Evolutionary conservation across 805 yeast genomes (phyloP), one percentile per base, ranked within the genome.

Genomic region (Scheffersomyces spartinae): DNA sequence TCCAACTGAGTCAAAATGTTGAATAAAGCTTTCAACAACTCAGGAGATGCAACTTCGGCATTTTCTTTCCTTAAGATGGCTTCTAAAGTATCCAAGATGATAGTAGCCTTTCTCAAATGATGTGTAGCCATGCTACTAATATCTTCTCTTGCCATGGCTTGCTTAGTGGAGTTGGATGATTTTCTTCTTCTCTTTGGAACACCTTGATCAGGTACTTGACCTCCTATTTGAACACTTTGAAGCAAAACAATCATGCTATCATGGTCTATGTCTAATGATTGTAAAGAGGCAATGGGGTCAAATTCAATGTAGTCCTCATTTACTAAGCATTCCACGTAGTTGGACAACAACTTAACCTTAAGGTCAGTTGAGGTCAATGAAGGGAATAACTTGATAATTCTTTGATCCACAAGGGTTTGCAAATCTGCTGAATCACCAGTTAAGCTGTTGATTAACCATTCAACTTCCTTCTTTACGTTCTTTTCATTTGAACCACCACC

Each of bases 111-210:
- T 39, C 71, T 74, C 47, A 86, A 57, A 45, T 86, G 95, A 9
- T 59, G 50, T 26, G 84, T 76, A 1, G 96, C 96, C 49, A 82
- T 61, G 25, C 62, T 67, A 8, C 78, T 72, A 23, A 86, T 67
- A 30, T 73, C 80, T 28, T 77, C 80, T 30, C 56, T 74, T 28
- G 77, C 72, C 61, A 77, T 67, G n/a, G 77, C 78, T 40, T 74
- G 85, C 43, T 72, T 76, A 1, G 88, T 66, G 9, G 81, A 65
- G 16, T 83, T 74, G 2, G 91, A 75, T 1, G 91, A 76, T 37
- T 81, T 56, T 57, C 96, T 70, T 62, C 95, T 74, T 53, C 95
- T 71, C 50, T 83, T 82, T 9, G 84, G 73, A 13, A 73, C 61
- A 18, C 61, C 61, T 31, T 54, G 65, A 26, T 60, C 64, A 3